Conservation (phyloP, 768 basidiomycete genomes). For the Fomitopsis serialis region DNA sequence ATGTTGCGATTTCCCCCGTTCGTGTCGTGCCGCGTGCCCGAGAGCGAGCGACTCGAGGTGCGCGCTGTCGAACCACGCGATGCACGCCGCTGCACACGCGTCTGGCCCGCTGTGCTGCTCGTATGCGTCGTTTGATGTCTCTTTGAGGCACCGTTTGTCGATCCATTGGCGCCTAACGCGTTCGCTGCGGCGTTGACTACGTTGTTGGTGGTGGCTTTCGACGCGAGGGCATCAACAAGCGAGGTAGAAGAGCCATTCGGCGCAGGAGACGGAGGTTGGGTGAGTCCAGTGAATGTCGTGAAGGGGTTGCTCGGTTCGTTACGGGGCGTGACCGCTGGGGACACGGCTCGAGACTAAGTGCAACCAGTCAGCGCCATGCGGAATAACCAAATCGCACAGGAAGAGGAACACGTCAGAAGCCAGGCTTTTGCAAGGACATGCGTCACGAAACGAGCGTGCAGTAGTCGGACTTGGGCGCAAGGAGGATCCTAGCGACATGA, state of each 20-base stretch:
- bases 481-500: too few relatives aligned
- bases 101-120: constrained; percentile 16
- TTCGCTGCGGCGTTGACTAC: neutral
- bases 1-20: constrained; percentile 27
- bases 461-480: too few relatives aligned
- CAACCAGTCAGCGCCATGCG: neutral
- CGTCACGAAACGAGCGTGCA: too few relatives aligned
- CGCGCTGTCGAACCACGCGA: constrained; percentile 14
- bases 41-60: constrained; percentile 14
- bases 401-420: too few relatives aligned
- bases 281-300: constrained; percentile 30
- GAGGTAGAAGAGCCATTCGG: constrained; percentile 13
- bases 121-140: constrained; percentile 47
- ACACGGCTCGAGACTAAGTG: constrained; percentile 32
- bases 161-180: neutral
- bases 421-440: too few relatives aligned
- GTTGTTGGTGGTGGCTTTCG: constrained; percentile 1
- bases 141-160: constrained; percentile 5
- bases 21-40: constrained; percentile 38
- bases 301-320: constrained; percentile 55
- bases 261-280: neutral
- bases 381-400: too few relatives aligned
- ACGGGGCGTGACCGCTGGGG: constrained; percentile 33
- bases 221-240: constrained; percentile 17
- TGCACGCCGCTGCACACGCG: constrained; percentile 21